Percentiles rank a stretch among this genome's conserved stretches.
Evolutionary conservation across 2,329 filamentous ascomycete genomes (phyloP).

Genomic region (Exserohilum turcica): DNA sequence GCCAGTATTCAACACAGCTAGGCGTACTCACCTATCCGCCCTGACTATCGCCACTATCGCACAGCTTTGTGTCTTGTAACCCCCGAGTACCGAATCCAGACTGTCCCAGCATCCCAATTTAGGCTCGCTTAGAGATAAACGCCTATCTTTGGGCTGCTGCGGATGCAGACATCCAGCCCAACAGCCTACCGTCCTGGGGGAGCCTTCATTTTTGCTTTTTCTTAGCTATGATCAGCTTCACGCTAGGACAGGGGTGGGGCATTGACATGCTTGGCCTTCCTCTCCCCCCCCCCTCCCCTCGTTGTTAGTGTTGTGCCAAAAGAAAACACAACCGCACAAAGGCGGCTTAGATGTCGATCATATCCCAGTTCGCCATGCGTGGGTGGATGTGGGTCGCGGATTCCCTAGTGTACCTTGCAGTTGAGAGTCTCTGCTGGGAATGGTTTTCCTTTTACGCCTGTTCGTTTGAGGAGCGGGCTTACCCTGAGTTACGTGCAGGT

Average conservation of each 20-base stretch:
- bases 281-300: background rate
- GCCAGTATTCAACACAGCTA: background rate
- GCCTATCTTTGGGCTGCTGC: constrained; percentile 2
- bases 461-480: constrained; percentile 4
- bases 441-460: constrained; percentile 1
- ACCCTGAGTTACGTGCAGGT: constrained; percentile 1
- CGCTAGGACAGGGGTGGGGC: background rate
- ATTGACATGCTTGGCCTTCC: background rate
- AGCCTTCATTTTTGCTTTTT: background rate
- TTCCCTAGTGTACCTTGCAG: constrained; percentile 4
- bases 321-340: background rate
- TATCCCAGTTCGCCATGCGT: background rate
- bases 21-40: background rate
- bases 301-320: background rate
- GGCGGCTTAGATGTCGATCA: constrained; percentile 2
- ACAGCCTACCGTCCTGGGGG: background rate
- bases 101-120: constrained; percentile 1
- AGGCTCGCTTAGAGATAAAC: constrained; percentile 2
- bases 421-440: background rate
- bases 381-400: constrained; percentile 1
- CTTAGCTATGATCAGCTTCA: background rate
- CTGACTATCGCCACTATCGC: background rate
- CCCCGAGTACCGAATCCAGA: background rate
- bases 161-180: background rate
- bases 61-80: background rate